These are phyloP conservation scores for Hyaloperonospora arabidopsidis DNA, from an alignment of 352 stramenopile genomes.

Conservation along the genomic window DNA sequence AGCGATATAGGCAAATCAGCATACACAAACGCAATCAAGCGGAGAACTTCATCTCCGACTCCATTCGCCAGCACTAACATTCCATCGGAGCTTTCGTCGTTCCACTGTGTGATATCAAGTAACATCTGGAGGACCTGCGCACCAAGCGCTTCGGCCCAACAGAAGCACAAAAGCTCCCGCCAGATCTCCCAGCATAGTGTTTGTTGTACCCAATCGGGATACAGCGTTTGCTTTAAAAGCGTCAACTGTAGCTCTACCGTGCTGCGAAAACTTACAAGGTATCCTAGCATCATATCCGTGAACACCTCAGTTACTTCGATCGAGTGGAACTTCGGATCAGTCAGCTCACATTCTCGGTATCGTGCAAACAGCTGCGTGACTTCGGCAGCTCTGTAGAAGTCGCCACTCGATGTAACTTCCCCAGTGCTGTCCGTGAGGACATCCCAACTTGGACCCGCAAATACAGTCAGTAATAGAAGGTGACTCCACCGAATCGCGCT, in stretches of 20 bases:
- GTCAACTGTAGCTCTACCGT: conserved; percentile 36
- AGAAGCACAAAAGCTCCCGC: conserved; percentile 50
- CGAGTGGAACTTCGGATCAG: conserved; percentile 12
- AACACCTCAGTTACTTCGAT: conserved; percentile 21
- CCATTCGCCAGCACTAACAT: conserved; percentile 21
- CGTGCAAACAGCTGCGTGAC: conserved; percentile 31
- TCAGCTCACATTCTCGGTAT: conserved; percentile 28
- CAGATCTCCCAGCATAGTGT: conserved; percentile 46
- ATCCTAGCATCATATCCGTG: conserved; percentile 35
- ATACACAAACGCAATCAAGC: conserved; percentile 44
- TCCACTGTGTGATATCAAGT: conserved; percentile 27
- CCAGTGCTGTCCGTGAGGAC: not conserved
- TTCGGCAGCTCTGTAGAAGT: conserved; percentile 18
- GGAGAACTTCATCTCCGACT: conserved; percentile 31
- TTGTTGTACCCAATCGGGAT: conserved; percentile 35
- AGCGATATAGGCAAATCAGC: conserved; percentile 28
- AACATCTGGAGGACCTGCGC: conserved; percentile 27
- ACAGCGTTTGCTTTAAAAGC: conserved; percentile 45
- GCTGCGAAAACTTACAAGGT: conserved; percentile 21
- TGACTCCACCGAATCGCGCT: conserved; percentile 31
- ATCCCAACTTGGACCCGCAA: conserved; percentile 12
- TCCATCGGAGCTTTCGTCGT: conserved; percentile 12
- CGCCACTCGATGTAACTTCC: conserved; percentile 6
- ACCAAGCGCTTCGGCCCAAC: conserved; percentile 36
- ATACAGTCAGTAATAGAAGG: conserved; percentile 31